Base-by-base conservation (phyloP, 1,284 basidiomycete genomes). In the Singerocomus rubriflavus region DNA sequence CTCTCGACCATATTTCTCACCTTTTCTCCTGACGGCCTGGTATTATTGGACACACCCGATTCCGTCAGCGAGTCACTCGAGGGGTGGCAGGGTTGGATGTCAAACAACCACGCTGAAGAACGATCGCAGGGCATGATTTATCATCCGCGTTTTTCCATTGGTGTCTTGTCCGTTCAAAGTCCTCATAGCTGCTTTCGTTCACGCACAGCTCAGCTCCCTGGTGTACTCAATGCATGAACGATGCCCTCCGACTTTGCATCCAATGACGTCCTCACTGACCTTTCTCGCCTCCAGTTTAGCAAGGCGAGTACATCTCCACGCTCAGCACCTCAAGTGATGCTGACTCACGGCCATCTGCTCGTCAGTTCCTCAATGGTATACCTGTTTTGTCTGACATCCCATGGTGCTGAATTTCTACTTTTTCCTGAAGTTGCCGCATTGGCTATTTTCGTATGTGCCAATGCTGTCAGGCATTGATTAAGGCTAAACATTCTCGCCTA, bases 351-450 rank as follows among this genome's bases (percentile, higher is more conserved):
- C 3, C 10, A 5, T 17, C 12, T 17, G 17, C 6, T 16, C 10
- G 16, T 33, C 37, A 61, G 63, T 59, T 51, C 41, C 34, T 65
- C 16, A 65, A 65, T 9, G 63, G 60, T 63, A 51, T 6, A 35
- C 13, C 26, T 26, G 1, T 2, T 36, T 26, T 36, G 17, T 4
- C 13, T 35, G 6, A 5, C 8, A 4, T 30, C 10, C 29, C 14
- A 8, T 17, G 1, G 6, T 1, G 3, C 38, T 57, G 13, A 50
- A 21, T 21, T 4, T 21, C 26, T 5, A 2, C 40, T 10, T 31
- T 11, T 16, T 33, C 1, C 21, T 14, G 1, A n/a, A 65, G 60
- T 65, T 10, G 61, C 60, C 32, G 60, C 53, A 0, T 10, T 65
- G 44, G 48, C 56, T 13, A 16, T 40, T 27, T 53, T 63, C 21